A percentile compares a stretch with the other conserved stretches of the same genome.
These are phyloP conservation scores for Coccomyxa sp. DNA, from an alignment of 139 green algal genomes.

Conservation along the genomic window DNA sequence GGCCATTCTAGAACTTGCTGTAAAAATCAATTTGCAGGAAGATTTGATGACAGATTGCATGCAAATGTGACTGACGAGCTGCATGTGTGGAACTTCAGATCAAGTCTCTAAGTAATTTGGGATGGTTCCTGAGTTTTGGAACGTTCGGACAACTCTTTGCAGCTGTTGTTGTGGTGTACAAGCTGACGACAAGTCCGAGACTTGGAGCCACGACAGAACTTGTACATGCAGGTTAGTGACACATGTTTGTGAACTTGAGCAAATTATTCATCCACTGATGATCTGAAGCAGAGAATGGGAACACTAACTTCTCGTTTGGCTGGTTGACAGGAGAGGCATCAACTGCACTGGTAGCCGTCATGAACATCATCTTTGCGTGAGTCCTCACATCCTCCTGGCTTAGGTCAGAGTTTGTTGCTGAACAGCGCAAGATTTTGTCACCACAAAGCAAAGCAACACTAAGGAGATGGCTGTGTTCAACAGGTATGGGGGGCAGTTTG, in stretches of 20 bases:
- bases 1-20: not conserved
- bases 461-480: no score
- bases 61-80: not conserved
- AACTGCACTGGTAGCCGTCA: not conserved
- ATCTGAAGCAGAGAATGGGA: no score
- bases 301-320: not conserved
- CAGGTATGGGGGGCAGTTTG: conserved; percentile 7
- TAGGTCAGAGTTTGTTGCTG: no score
- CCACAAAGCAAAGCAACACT: no score
- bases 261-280: no score
- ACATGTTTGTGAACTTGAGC: no score
- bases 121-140: conserved; percentile 46
- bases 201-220: not conserved
- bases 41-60: no score
- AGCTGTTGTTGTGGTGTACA: conserved; percentile 25
- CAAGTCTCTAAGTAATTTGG: conserved; percentile 37
- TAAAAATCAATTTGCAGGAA: no score
- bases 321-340: not conserved
- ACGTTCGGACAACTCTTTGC: conserved; percentile 39
- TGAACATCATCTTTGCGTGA: conserved; percentile 3
- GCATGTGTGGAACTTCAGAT: conserved; percentile 13
- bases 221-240: not conserved
- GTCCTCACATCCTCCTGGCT: no score
- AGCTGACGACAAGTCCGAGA: not conserved
- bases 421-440: no score